Evolutionary conservation across 1,284 basidiomycete genomes (phyloP), one percentile per base, ranked within the genome.

Genomic region (Anthracocystis walkeri): DNA sequence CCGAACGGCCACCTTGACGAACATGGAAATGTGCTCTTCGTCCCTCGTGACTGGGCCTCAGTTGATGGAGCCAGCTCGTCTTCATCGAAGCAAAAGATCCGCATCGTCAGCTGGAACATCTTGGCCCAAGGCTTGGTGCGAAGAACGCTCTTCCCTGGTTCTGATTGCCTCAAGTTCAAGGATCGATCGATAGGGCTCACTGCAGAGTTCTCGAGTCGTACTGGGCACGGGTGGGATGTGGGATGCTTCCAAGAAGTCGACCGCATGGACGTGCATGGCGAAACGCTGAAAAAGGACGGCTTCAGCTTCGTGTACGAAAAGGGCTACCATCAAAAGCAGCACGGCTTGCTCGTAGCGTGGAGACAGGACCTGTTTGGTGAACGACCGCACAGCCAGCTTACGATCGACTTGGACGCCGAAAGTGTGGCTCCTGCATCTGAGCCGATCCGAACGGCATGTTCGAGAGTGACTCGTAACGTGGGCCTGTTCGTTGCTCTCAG

Each of bases 161-260:
- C 81, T n/a, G 86, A 87, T 65, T 83, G 80, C 52, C 75, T 87
- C 40, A 86, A 85, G 74, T 86, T 85, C 77, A 81, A 76, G 29
- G 80, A 85, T 21, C 79, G 85, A 2, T 64, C 74, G 3, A 57
- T 78, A 1, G 82, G 81, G 3, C 50, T 86, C 2, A 55, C 61
- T 2, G 75, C 78, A 7, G 81, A 81, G 42, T 44, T 78, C 11
- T 53, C 53, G n/a, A 62, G 51, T 33, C 48, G 68, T 4, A 67
- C 82, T 0, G 79, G 84, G 25, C 83, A 86, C 53, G 67, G 75
- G 7, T 86, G 83, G 70, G 86, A 86, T 51, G 72, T 87, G 20
- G 86, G 81, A 11, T 85, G 84, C 61, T 84, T 87, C 27, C 86
- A 87, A 51, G 86, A 87, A 54, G 86, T 86, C 31, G 86, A 86